Percentiles rank a stretch among this genome's conserved stretches.
These are phyloP conservation scores for Endocladia muricata DNA, from an alignment of 31 red algal genomes.

Conservation along the genomic window DNA sequence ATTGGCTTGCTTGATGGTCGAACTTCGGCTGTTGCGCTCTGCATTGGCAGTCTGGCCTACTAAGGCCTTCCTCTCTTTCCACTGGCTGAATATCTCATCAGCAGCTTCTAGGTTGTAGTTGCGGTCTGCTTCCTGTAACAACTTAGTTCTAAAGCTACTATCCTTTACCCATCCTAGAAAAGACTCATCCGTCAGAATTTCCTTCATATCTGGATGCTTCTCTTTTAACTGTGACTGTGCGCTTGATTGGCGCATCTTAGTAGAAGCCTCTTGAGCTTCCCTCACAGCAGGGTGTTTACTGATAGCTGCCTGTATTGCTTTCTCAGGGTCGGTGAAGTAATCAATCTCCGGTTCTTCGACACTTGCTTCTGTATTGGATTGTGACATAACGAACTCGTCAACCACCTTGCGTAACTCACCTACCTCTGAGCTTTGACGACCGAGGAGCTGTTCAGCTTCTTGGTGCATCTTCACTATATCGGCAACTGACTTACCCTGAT, in stretches of 20 bases:
- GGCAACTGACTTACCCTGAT: background rate
- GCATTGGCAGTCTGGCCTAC: background rate
- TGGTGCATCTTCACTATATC: background rate
- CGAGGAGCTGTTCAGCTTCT: conserved; percentile 1
- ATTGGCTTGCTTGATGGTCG: background rate
- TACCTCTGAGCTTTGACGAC: background rate
- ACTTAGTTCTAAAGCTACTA: background rate
- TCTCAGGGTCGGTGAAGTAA: background rate
- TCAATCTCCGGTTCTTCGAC: background rate
- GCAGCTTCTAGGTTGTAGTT: background rate
- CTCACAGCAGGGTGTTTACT: background rate
- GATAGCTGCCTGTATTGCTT: background rate
- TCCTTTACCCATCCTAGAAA: background rate
- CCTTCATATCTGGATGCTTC: background rate
- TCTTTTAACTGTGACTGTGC: background rate
- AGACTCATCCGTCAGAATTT: background rate
- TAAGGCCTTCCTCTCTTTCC: background rate
- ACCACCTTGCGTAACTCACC: background rate
- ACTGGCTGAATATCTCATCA: background rate
- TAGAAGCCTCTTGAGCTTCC: background rate
- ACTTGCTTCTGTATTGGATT: background rate
- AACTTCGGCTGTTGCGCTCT: background rate
- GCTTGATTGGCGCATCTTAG: background rate
- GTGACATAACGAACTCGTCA: background rate
- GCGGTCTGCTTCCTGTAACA: background rate